Conservation (phyloP, 2,329 filamentous ascomycete species). For the Nemania diffusa region DNA sequence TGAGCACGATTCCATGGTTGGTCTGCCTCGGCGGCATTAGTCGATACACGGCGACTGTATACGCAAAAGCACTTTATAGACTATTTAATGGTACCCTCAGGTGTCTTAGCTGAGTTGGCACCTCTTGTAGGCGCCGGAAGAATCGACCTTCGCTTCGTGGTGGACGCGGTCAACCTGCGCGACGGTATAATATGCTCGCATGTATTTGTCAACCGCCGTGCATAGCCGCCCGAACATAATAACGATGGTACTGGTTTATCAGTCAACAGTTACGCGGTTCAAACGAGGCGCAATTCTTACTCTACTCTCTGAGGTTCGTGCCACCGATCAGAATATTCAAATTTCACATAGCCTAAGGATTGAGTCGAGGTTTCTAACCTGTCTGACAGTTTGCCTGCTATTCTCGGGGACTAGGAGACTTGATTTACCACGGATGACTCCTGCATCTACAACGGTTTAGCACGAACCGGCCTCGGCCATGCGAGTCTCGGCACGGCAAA, state of each 20-base stretch:
- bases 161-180: conserved; percentile 39
- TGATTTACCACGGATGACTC: conserved; percentile 42
- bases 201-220: conserved; percentile 44
- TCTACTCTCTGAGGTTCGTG: conserved; percentile 43
- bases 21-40: conserved; percentile 21
- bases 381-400: conserved; percentile 35
- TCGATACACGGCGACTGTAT: conserved; percentile 35
- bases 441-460: conserved; percentile 34
- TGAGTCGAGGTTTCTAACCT: conserved; percentile 26
- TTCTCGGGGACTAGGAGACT: conserved; percentile 40
- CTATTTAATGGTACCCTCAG: conserved; percentile 41
- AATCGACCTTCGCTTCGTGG: conserved; percentile 34
- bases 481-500: background rate
- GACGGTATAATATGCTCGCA: conserved; percentile 38
- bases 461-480: background rate
- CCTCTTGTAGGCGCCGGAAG: conserved; percentile 35
- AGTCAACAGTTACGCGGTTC: background rate
- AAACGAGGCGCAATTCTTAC: background rate
- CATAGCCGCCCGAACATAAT: conserved; percentile 47
- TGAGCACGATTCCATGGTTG: conserved; percentile 35
- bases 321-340: conserved; percentile 45
- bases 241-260: conserved; percentile 40
- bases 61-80: conserved; percentile 31
- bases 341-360: conserved; percentile 42
- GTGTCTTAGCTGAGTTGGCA: conserved; percentile 42